Base-by-base conservation (phyloP, 345 rosid genomes). In the Passiflora organensis region DNA sequence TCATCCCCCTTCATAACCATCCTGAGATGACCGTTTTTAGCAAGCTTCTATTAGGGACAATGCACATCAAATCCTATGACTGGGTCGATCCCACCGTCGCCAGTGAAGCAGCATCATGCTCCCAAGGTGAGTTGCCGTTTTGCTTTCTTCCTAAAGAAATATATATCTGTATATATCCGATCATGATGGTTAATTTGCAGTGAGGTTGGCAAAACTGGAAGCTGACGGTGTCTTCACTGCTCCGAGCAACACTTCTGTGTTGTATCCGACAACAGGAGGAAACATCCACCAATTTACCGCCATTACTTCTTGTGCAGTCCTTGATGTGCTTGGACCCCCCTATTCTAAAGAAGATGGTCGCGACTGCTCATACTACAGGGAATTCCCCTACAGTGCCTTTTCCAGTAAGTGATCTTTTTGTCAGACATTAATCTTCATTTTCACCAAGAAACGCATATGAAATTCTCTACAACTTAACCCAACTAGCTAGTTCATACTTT, bases 1-100 rank as follows among this genome's bases (percentile, higher is more conserved):
- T 78, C 13, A 86, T 86, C 66, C 95, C 95, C 10, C 82, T 86
- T 34, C 95, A 86, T 62, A 81, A 86, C 38, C 95, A 86, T 70
- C 95, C 95, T 0, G 90, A 53, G 39, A 86, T 86, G 90, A 86
- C 95, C 0, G 95, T 83, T 5, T 81, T 86, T 37, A 81, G 71
- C 79, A 86, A 86, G 58, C 83, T 86, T 44, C 59, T 86, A 1
- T 32, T 79, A 0, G 90, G 95, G 6, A 68, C 77, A 4, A 78
- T 86, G 87, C 95, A 86, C 67, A 80, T 83, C 18, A 83, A 78
- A 62, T 83, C 95, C 0, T 86, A 79, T 14, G 95, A 86, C 53
- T 81, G 72, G 87, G 78, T 72, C 2, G 69, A 65, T 44, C 76
- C 78, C 19, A n/a, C n/a, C n/a, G n/a, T n/a, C n/a, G n/a, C n/a